These are phyloP conservation scores for Brassica incana DNA, from an alignment of 345 rosid species.

Conservation along the genomic window DNA sequence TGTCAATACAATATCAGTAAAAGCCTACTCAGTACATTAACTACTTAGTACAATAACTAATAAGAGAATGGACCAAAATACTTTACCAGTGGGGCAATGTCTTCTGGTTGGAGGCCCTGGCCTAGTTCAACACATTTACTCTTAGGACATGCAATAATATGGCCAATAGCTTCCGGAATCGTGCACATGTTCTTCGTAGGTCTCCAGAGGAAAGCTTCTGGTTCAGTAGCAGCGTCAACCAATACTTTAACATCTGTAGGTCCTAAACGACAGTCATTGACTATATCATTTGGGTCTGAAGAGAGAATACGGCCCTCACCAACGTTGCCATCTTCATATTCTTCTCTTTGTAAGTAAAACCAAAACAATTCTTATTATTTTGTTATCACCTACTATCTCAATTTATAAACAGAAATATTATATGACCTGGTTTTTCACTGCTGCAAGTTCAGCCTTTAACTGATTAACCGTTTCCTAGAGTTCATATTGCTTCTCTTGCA, in stretches of 20 bases:
- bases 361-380: background rate
- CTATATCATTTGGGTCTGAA: background rate
- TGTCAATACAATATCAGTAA: too few relatives aligned
- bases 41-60: background rate
- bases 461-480: background rate
- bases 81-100: background rate
- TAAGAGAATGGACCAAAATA: background rate
- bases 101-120: background rate
- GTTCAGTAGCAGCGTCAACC: background rate
- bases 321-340: background rate
- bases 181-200: background rate
- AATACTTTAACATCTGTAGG: background rate
- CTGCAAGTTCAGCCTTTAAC: background rate
- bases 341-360: background rate
- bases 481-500: background rate
- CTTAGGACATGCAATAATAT: background rate
- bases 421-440: background rate
- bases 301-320: background rate
- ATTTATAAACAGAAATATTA: too few relatives aligned
- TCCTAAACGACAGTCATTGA: background rate
- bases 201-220: background rate
- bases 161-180: background rate
- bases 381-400: background rate
- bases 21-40: background rate
- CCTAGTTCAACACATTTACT: background rate